Evolutionary conservation across 441 rosid genomes (phyloP), one percentile per base, ranked within the genome.

Genomic region (Manihot esculenta): DNA sequence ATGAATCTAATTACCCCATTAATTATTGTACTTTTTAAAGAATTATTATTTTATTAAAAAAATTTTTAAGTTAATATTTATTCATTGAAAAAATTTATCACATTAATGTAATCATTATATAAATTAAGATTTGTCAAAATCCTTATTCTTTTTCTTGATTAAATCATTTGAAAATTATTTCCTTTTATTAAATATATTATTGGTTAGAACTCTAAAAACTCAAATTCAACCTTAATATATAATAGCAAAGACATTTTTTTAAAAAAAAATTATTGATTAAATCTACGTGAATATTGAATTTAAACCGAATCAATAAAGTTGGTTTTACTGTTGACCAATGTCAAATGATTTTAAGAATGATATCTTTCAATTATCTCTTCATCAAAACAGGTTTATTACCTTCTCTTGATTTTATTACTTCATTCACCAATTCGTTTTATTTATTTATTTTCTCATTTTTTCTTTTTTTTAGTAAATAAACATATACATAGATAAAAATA

Each of bases 291-390:
- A 14, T 17, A 50, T 50, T 49, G 42, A 38, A 38, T 38, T 38
- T 1, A 50, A 51, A 63, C 33, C 10, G 35, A 48, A 27, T 64
- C 74, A 69, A 64, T 48, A 70, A 75, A 57, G 58, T 69, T 3
- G 24, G 21, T 49, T 33, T 38, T 18, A 10, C 18, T 44, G 11
- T 45, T 51, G 77, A 69, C 73, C 76, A 62, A 45, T 17, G 75
- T 61, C 72, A 71, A 38, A 76, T 66, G 59, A 72, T 60, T 30
- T 17, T 18, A 3, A 42, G 59, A 13, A 69, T 55, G 62, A 60
- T 53, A 26, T 72, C 42, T 63, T 18, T 56, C 73, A 77, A 72
- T 72, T 50, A 76, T 77, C 73, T 63, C 49, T 63, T 62, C 73
- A 72, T 77, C 75, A 71, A 74, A 47, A 17, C 5, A 26, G 59